Evolutionary conservation across 169 alveolate genomes (phyloP), one percentile per base, ranked within the genome.

Genomic region (Plasmodium sp.): DNA sequence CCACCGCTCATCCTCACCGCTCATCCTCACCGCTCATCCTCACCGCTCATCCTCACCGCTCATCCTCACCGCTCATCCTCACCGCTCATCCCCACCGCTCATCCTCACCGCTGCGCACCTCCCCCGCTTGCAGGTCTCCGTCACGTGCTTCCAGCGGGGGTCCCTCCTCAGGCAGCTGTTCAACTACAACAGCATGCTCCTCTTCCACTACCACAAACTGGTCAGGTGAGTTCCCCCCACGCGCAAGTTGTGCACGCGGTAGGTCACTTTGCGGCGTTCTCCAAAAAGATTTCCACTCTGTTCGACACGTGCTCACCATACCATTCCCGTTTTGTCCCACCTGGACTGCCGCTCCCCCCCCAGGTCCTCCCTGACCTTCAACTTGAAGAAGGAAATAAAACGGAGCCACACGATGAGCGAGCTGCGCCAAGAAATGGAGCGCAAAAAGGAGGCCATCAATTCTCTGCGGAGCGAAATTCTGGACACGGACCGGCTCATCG

Each of bases 281-380:
- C 58, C 62, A 51, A 22, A 67, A 67, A 22, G n/a, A 0, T 67
- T 5, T 4, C 77, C 36, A 27, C 0, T 31, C 0, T 10, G n/a
- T 22, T 31, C 39, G 22, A 5, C 43, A 27, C 77, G 14, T 67
- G 31, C 5, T 67, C 77, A 2, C 16, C 33, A 31, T 67, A 1
- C 16, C 33, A 31, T 67, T 10, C 5, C n/a, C 12, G 43, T 67
- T 62, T 18, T 81, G 22, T 43, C 33, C 58, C 18, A 10, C 36
- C 22, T 54, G 54, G 33, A 3, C 18, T 43, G 51, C 62, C 56
- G 22, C 27, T 36, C 0, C 12, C 77, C 45, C 27, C 5, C 0
- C 6, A 90, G 94, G 39, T 90, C 94, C 41, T 90, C 94, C 10
- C 41, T 90, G 48, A 22, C 77, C 33, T 90, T 90, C 16, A 90